phyloP scores from a whole-genome alignment of 169 alveolate species.

The Plasmodium malariae region DNA sequence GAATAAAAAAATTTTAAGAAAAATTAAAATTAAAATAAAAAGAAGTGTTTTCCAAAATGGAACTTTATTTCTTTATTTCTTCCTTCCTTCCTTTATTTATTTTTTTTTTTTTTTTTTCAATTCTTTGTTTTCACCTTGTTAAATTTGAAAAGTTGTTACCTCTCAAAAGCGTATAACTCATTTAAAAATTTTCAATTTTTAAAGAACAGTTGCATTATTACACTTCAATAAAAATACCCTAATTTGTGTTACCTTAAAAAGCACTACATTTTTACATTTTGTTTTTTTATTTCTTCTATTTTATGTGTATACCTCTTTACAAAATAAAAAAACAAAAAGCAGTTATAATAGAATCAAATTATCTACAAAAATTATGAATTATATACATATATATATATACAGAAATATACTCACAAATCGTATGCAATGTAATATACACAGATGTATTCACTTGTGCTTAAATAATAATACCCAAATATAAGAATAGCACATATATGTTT shows the following conservation, averaged over 20 bases:
- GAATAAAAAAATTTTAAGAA: too few relatives aligned
- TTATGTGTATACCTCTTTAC: not conserved
- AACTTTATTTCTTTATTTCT: not conserved
- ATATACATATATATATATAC: too few relatives aligned
- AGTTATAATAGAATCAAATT: too few relatives aligned
- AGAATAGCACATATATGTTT: not conserved
- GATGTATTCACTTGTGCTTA: constrained; percentile 11
- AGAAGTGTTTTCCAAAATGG: not conserved
- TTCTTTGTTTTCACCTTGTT: too few relatives aligned
- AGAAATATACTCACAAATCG: not conserved
- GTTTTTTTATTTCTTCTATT: not conserved
- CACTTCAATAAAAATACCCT: not conserved
- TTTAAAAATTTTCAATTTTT: not conserved
- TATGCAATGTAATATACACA: not conserved
- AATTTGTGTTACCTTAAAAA: not conserved
- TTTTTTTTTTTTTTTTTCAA: too few relatives aligned
- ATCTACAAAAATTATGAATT: not conserved
- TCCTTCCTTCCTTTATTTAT: not conserved
- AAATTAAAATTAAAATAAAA: too few relatives aligned
- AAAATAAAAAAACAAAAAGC: too few relatives aligned
- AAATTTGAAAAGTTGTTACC: not conserved
- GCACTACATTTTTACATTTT: too few relatives aligned
- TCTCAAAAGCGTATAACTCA: not conserved
- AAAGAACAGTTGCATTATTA: not conserved
- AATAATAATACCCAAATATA: not conserved